Base-by-base conservation (phyloP, 1,284 basidiomycete species). In the Cystobasidiaceae sp. region DNA sequence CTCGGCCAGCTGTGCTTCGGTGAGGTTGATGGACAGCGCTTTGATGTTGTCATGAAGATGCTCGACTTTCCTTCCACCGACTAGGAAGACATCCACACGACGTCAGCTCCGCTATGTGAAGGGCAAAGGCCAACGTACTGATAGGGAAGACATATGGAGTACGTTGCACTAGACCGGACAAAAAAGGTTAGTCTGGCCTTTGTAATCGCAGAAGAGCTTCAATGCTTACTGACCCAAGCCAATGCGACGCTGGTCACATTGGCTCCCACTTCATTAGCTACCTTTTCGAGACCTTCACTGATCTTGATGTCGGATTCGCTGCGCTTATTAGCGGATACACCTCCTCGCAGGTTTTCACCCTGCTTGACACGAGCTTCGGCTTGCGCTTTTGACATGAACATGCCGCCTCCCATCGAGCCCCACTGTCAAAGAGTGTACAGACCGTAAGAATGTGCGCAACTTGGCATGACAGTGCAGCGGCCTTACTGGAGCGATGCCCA, bases 31-130 rank as follows among this genome's bases (percentile, higher is more conserved):
- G 13, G 78, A 73, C 19, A 84, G 74, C 3, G 77, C 80, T 52
- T 82, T 77, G 55, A 84, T 71, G 71, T 83, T 83, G 8, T 73
- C 76, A n/a, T 76, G 32, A 0, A 84, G 72, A 21, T 84, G 81
- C 62, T 76, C 80, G 52, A 81, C 73, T 70, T 82, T 83, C 56
- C 82, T 77, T 0, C 81, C 80, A 1, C 83, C 82, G n/a, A 82
- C n/a, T n/a, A n/a, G n/a, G n/a, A n/a, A n/a, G n/a, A n/a, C n/a
- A n/a, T n/a, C n/a, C n/a, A n/a, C n/a, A n/a, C n/a, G n/a, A n/a
- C n/a, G n/a, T n/a, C n/a, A n/a, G n/a, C n/a, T n/a, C n/a, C n/a
- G n/a, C n/a, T n/a, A n/a, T n/a, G n/a, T n/a, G n/a, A n/a, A n/a
- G n/a, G n/a, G n/a, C n/a, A n/a, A n/a, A n/a, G n/a, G n/a, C n/a